Base-by-base conservation (phyloP, 73 alveolate species). In the Tetrahymena elliotti region DNA sequence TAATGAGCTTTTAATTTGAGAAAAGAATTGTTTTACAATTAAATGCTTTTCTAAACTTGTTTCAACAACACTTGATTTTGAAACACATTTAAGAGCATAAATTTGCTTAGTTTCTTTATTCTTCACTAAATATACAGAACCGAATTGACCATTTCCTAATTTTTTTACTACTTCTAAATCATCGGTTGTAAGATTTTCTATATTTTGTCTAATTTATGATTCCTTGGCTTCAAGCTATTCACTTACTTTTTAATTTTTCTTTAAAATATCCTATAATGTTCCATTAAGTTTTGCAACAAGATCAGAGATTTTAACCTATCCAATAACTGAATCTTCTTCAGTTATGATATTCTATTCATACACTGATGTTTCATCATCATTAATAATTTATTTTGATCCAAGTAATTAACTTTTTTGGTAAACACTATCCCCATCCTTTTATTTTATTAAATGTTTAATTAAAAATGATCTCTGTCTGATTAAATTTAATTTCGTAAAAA, bases 131-230 rank as follows among this genome's bases (percentile, higher is more conserved):
- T 94, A 94, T 9, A 96, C 98, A 96, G 93, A 93, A 0, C 98
- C 98, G 38, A 96, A 96, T 93, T 94, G 68, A 0, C 98, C 98
- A 33, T 94, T 36, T 93, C 98, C 98, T 38, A 96, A 93, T 83
- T 94, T 95, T 88, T 96, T 96, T 35, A 96, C 93, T 40, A 68
- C 92, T 53, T 84, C 95, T 35, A 96, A 93, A 47, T 96, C 95
- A 10, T 96, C 96, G 6, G 96, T 83, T 96, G 82, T 95, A 27
- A 96, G 68, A 94, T 96, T 92, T 93, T 93, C 94, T 34, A 36
- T 93, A 84, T 95, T 93, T 96, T 52, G 92, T 96, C 94, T 97
- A 31, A 68, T 68, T 68, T 68, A 68, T 18, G 88, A 68, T 68
- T 68, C 88, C 6, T 68, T 68, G 34, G 88, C 88, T 68, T 68